Evolutionary conservation across 495 filamentous ascomycete genomes (phyloP), one percentile per base, ranked within the genome.

Genomic region (Xylaria curta): DNA sequence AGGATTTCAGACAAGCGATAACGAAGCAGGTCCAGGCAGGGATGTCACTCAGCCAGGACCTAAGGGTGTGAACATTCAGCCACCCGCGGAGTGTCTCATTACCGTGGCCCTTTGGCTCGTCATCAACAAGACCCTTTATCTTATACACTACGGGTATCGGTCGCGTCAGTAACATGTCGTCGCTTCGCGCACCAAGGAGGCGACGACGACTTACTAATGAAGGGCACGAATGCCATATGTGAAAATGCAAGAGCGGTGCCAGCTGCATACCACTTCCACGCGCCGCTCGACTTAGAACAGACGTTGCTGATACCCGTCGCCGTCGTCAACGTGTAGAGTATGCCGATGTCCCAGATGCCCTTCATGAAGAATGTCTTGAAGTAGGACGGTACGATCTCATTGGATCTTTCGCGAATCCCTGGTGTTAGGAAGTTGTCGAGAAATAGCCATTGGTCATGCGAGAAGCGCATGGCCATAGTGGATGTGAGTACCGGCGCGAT

Each of bases 401-500:
- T 75, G 49, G 72, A 70, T 24, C 66, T 44, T 7, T 49, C 61
- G 10, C 76, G 76, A 15, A 75, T 61, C 51, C 53, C 65, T 3
- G 71, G 69, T 12, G 53, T 53, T 51, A 73, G 38, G 71, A 74
- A 76, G 59, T 71, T 71, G 40, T 56, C 66, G 72, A 78, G 77
- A 68, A 80, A 79, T 33, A 81, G 67, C 60, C 76, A 78, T 68
- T 82, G 79, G 67, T 82, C 76, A 6, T 72, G 68, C 10, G 82
- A 78, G 68, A 76, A 79, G 46, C 73, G 76, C 26, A 85, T 75
- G 4, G 80, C 81, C 61, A 73, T 79, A 0, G 81, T 83, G 61
- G 82, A 83, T n/a, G 80, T 79, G 67, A 83, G 62, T 0, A 85
- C 75, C 4, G 83, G 83, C 15, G 77, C 76, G 7, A 78, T 59